Evolutionary conservation across 2,329 filamentous ascomycete genomes (phyloP).

Genomic region (Davidsoniella eucalypti): DNA sequence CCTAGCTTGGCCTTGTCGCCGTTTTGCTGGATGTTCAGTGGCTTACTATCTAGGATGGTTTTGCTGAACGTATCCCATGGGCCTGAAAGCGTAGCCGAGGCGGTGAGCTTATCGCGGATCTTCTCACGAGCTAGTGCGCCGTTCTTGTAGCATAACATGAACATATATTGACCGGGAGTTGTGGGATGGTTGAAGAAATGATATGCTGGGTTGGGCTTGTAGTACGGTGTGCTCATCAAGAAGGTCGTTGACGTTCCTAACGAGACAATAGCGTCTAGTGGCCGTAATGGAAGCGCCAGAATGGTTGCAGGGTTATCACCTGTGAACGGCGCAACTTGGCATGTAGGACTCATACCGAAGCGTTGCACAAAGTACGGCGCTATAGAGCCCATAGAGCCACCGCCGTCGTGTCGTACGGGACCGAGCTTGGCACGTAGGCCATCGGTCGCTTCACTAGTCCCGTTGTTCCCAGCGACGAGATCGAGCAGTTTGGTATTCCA

Average conservation of each 20-base stretch:
- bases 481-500: constrained; percentile 64
- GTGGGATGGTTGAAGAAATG: constrained; percentile 98
- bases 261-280: constrained; percentile 84
- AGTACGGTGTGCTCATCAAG: constrained; percentile 88
- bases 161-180: constrained; percentile 86
- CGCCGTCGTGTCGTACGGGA: constrained; percentile 63
- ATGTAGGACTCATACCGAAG: constrained; percentile 62
- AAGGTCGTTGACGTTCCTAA: constrained; percentile 93
- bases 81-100: constrained; percentile 26
- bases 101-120: constrained; percentile 58
- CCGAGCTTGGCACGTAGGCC: constrained; percentile 67
- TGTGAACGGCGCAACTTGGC: constrained; percentile 71
- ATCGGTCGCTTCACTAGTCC: constrained; percentile 32
- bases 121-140: constrained; percentile 83
- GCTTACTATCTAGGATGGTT: constrained; percentile 48
- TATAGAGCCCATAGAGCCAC: constrained; percentile 58
- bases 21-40: constrained; percentile 43
- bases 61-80: constrained; percentile 72
- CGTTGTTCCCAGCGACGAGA: constrained; percentile 47
- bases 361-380: constrained; percentile 61
- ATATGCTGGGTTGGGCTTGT: constrained; percentile 76
- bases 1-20: constrained; percentile 60
- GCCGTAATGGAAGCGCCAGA: constrained; percentile 69
- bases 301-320: constrained; percentile 96
- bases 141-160: constrained; percentile 99